phyloP scores from a whole-genome alignment of 2,329 filamentous ascomycete species.

The Aspergillus tubingensis region DNA sequence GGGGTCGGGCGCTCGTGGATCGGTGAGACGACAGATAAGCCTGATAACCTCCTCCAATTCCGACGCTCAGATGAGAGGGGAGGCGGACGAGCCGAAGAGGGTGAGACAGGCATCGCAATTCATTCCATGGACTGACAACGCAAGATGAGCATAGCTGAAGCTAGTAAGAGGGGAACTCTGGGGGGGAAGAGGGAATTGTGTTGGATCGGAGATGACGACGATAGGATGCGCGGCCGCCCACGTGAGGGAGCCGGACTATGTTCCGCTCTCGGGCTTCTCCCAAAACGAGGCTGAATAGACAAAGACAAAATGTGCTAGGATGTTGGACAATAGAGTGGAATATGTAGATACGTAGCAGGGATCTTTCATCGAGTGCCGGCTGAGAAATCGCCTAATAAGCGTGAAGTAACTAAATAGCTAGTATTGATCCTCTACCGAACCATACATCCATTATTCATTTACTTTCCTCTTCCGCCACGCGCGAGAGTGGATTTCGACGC shows the following conservation, averaged over 20 bases:
- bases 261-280: not conserved
- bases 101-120: slow-evolving; percentile 39
- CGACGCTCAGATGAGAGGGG: slow-evolving; percentile 37
- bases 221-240: slow-evolving; percentile 20
- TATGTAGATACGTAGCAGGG: not conserved
- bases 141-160: slow-evolving; percentile 32
- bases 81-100: slow-evolving; percentile 32
- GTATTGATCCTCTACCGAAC: not conserved
- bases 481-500: slow-evolving; percentile 10
- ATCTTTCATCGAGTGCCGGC: not conserved
- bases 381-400: not conserved
- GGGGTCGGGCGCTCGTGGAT: slow-evolving; percentile 58
- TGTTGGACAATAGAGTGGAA: not conserved
- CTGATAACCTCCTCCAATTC: slow-evolving; percentile 48
- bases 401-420: not conserved
- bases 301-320: not conserved
- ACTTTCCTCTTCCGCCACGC: slow-evolving; percentile 9
- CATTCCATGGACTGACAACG: slow-evolving; percentile 41
- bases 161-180: slow-evolving; percentile 6
- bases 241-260: slow-evolving; percentile 16
- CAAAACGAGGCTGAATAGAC: not conserved
- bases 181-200: not conserved
- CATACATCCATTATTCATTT: not conserved
- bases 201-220: slow-evolving; percentile 6
- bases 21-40: slow-evolving; percentile 54